Percentiles rank a stretch among this genome's conserved stretches.
phyloP scores from a whole-genome alignment of 2,329 filamentous ascomycete genomes.

The Beauveria medogensis region DNA sequence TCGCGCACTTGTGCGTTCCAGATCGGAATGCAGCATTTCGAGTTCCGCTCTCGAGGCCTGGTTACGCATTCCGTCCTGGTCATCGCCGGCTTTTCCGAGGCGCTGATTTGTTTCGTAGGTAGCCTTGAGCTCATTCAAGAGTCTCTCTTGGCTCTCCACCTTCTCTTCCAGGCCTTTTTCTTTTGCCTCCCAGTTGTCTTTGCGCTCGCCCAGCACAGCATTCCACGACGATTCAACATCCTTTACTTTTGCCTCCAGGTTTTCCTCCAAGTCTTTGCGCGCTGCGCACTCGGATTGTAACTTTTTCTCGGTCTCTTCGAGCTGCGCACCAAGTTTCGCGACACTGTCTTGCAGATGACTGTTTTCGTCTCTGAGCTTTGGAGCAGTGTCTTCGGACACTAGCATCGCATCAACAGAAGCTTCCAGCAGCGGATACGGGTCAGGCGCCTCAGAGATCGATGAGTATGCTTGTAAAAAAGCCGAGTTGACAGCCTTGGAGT shows the following conservation, averaged over 20 bases:
- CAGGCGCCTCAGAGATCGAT: conserved; percentile 86
- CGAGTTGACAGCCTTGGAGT: conserved; percentile 88
- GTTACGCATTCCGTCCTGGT: conserved; percentile 47
- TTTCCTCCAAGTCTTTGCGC: conserved; percentile 67
- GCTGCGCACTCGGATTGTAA: conserved; percentile 70
- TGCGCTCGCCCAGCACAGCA: conserved; percentile 84
- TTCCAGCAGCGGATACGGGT: conserved; percentile 92
- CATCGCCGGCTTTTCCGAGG: conserved; percentile 64
- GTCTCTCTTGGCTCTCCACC: conserved; percentile 82
- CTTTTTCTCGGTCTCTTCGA: conserved; percentile 74
- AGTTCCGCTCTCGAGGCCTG: conserved; percentile 81
- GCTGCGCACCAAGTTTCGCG: conserved; percentile 63
- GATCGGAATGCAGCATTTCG: conserved; percentile 83
- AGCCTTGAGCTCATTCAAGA: conserved; percentile 91
- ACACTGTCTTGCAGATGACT: conserved; percentile 76
- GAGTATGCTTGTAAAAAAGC: conserved; percentile 91
- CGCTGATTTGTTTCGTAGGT: conserved; percentile 95
- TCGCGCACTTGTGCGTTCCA: conserved; percentile 80
- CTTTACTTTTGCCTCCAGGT: conserved; percentile 71
- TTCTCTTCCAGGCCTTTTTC: conserved; percentile 89
- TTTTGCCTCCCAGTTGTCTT: conserved; percentile 92
- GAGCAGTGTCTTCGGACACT: conserved; percentile 83
- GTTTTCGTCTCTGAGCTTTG: conserved; percentile 83
- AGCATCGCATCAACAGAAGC: conserved; percentile 93
- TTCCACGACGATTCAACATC: conserved; percentile 87